phyloP scores from a whole-genome alignment of 2,329 filamentous ascomycete genomes.

The Sclerotinia sclerotiorum region DNA sequence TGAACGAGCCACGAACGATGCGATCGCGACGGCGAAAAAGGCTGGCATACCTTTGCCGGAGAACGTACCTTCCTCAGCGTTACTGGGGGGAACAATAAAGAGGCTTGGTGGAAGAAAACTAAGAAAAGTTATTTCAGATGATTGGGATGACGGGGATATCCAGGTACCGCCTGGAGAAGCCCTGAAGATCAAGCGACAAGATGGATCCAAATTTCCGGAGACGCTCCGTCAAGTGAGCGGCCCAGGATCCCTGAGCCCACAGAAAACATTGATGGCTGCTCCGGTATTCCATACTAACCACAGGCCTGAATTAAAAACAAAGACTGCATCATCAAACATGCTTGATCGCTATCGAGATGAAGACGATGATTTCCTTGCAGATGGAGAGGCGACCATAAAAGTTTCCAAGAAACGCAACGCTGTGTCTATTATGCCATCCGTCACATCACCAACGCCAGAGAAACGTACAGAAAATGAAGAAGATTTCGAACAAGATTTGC shows the following conservation, averaged over 20 bases:
- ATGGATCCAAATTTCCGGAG: constrained; percentile 64
- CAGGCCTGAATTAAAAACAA: constrained; percentile 33
- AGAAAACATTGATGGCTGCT: constrained; percentile 44
- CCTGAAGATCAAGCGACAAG: constrained; percentile 64
- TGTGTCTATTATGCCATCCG: constrained; percentile 53
- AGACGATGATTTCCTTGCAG: constrained; percentile 63
- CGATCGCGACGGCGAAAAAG: constrained; percentile 81
- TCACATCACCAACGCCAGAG: constrained; percentile 57
- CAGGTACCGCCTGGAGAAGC: constrained; percentile 62
- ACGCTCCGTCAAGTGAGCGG: constrained; percentile 60
- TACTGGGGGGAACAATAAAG: constrained; percentile 92
- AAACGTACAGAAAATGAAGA: constrained; percentile 51
- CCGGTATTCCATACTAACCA: constrained; percentile 37
- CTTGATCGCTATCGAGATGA: constrained; percentile 65
- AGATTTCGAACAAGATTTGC: constrained; percentile 71
- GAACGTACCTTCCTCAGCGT: constrained; percentile 82
- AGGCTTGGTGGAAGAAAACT: constrained; percentile 75
- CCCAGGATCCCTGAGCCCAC: constrained; percentile 53
- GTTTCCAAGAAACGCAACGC: constrained; percentile 57
- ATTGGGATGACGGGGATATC: constrained; percentile 76
- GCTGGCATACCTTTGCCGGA: constrained; percentile 89
- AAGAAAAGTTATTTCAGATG: constrained; percentile 73
- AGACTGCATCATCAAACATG: constrained; percentile 45
- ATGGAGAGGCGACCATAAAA: constrained; percentile 66
- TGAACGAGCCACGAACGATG: constrained; percentile 77